Conservation (phyloP, 495 filamentous ascomycete species). For the Aspergillus leporis region DNA sequence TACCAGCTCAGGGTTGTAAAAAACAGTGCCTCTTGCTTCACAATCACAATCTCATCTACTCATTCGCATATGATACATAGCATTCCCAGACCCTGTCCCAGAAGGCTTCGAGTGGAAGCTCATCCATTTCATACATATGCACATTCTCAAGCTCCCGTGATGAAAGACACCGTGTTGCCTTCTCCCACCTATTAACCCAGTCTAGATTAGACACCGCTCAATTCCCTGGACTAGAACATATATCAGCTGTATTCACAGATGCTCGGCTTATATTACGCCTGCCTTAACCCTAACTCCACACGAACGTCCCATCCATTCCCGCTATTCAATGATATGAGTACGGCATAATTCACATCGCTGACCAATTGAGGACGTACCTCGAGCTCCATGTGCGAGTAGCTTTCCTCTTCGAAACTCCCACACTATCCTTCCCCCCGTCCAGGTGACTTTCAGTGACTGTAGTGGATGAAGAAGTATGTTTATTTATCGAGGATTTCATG, state of each 20-base stretch:
- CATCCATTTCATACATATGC: constrained; percentile 15
- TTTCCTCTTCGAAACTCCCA: too few relatives aligned
- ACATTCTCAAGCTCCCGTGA: constrained; percentile 3
- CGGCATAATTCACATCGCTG: background rate
- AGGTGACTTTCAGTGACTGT: background rate
- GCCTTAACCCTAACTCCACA: background rate
- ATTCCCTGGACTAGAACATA: constrained; percentile 3
- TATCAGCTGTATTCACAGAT: constrained; percentile 1
- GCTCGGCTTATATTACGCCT: background rate
- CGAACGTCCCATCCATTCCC: constrained; percentile 2
- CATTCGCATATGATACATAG: constrained; percentile 11
- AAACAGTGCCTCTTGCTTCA: background rate
- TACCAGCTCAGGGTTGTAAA: background rate
- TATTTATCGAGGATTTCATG: background rate
- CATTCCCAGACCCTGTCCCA: constrained; percentile 15
- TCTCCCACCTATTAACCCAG: constrained; percentile 11
- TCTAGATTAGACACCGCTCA: constrained; percentile 7
- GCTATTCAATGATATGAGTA: background rate
- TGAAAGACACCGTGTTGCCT: constrained; percentile 7
- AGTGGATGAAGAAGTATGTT: background rate
- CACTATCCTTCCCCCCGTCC: background rate
- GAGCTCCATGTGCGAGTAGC: background rate
- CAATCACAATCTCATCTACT: background rate
- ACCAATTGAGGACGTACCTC: background rate
- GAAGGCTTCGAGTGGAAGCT: constrained; percentile 8